Conservation (phyloP, 176 grass and related monocot genomes). For the Zea mays region Zm-B73-REFERENCE-NAM-5.0 NC_050104.1:8960001-8960500, state of each 20-base stretch:
- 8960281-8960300: background rate
- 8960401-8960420: background rate
- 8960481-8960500: background rate
- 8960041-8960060: background rate
- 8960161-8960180: background rate
- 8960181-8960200: background rate
- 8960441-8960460: background rate
- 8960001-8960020: background rate
- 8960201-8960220: background rate
- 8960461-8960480: background rate
- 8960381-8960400: background rate
- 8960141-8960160: background rate
- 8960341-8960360: background rate
- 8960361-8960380: background rate
- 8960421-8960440: background rate
- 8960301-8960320: constrained; percentile 17
- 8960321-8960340: constrained; percentile 23
- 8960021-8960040: background rate
- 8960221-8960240: background rate
- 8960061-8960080: background rate
- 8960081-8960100: background rate
- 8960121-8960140: constrained; percentile 2
- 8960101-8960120: background rate
- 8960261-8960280: background rate
- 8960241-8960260: background rate